Base-by-base conservation (phyloP, 2,329 filamentous ascomycete genomes). In the Parafenestella ontariensis region DNA sequence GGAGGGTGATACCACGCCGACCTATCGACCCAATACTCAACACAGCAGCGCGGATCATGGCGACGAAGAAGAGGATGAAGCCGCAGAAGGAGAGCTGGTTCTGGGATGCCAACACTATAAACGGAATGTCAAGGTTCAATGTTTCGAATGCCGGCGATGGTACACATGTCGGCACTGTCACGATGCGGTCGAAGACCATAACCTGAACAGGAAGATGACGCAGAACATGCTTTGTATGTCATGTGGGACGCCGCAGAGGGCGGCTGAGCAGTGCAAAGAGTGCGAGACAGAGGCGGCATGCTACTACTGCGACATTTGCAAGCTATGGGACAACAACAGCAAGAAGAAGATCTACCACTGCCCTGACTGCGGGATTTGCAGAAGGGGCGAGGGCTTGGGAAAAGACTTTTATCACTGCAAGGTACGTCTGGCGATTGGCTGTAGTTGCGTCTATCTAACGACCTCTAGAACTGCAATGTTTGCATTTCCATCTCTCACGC, bases 331-430 rank as follows among this genome's bases (percentile, higher is more conserved):
- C 70, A 92, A 98, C 69, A 91, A 97, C 64, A 86, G 87, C 49
- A 88, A 87, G 62, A 97, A 96, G 75, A 89, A 89, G 61, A 96
- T 98, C 52, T 99, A 99, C 72, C 95, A 99, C 73, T 99, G 95
- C 75, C 85, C 88, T 69, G 95, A 98, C 69, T 99, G 95, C 75
- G 95, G 95, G 4, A 96, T 99, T 57, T 99, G 95, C 73, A 86
- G 95, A 54, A 88, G 93, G 52, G 95, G 95, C 1, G 86, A 92
- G 73, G 95, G 95, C 1, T 80, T 99, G 26, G 94, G 95, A 3
- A 98, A 96, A 72, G 95, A 99, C 73, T 99, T 96, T 73, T 93
- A 96, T 70, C 95, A 99, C 76, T 99, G 95, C 89, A 96, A 96
- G 85, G 92, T 94, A 79, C 74, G 48, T 34, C 18, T 37, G 36